A percentile compares a stretch with the other conserved stretches of the same genome.
Conservation (phyloP, 106 monocot species). For the Dendrobium chrysotoxum region DNA sequence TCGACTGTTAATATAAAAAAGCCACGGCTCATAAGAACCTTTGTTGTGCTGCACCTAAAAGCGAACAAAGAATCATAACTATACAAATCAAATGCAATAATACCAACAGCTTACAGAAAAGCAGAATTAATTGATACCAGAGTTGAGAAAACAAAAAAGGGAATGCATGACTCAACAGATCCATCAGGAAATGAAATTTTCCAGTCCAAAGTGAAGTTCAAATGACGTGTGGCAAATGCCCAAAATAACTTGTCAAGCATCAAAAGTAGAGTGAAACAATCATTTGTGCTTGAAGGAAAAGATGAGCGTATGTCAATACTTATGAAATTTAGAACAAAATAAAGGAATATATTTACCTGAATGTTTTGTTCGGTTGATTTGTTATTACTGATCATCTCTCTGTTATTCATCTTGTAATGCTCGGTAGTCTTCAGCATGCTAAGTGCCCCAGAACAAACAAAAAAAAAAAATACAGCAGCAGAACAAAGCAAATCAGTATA, state of each 20-base stretch:
- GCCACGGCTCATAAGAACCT: constrained; percentile 90
- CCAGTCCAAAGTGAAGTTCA: background rate
- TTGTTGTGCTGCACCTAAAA: constrained; percentile 70
- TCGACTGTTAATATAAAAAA: constrained; percentile 84
- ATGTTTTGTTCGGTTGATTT: constrained; percentile 21
- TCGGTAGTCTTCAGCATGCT: constrained; percentile 47
- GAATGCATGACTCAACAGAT: no score
- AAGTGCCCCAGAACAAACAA: background rate
- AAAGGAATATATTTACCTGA: constrained; percentile 18
- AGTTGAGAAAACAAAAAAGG: no score
- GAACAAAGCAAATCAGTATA: background rate
- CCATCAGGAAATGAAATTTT: no score
- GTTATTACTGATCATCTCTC: constrained; percentile 6
- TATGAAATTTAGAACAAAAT: background rate
- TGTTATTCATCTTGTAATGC: constrained; percentile 29
- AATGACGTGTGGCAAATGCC: background rate
- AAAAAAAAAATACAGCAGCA: background rate
- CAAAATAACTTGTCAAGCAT: background rate
- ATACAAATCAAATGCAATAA: background rate
- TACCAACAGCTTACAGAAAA: no score
- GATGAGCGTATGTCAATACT: background rate
- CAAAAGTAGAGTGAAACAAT: background rate
- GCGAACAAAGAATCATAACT: constrained; percentile 12
- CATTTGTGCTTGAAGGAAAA: background rate
- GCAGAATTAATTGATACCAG: no score